phyloP scores from a whole-genome alignment of 495 filamentous ascomycete species.

The Podospora pseudopauciseta region DNA sequence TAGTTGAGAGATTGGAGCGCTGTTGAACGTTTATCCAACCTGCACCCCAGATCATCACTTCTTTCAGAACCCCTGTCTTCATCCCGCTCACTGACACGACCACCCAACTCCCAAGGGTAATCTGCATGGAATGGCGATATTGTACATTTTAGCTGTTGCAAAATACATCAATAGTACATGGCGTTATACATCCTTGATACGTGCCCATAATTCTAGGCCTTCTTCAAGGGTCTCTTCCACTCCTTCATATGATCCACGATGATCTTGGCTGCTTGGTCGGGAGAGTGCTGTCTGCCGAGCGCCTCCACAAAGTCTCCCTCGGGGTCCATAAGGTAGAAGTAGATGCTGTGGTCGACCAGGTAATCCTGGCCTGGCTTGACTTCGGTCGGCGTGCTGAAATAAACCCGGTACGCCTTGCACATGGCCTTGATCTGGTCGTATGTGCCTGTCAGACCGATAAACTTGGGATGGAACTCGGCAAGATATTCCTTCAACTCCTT shows the following conservation, averaged over 20 bases:
- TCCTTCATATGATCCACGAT: conserved; percentile 87
- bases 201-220: not conserved
- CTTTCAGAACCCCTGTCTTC: not conserved
- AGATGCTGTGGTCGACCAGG: conserved; percentile 96
- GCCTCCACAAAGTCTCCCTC: conserved; percentile 98
- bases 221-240: conserved; percentile 59
- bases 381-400: conserved; percentile 86
- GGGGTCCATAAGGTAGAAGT: conserved; percentile 99
- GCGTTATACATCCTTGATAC: not conserved
- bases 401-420: conserved; percentile 93
- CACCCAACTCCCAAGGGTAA: not conserved
- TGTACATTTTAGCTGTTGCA: not conserved
- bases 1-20: not conserved
- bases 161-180: not conserved
- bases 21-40: not conserved
- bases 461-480: conserved; percentile 82
- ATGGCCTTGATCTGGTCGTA: conserved; percentile 88
- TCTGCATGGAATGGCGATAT: not conserved
- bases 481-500: conserved; percentile 80
- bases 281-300: conserved; percentile 88
- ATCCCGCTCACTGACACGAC: not conserved
- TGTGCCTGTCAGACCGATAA: conserved; percentile 86
- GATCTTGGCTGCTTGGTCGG: conserved; percentile 76
- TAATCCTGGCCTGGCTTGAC: conserved; percentile 94
- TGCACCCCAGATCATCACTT: too few species aligned